Evolutionary conservation across 805 yeast species (phyloP), one percentile per base, ranked within the genome.

Genomic region (Candida alai): DNA sequence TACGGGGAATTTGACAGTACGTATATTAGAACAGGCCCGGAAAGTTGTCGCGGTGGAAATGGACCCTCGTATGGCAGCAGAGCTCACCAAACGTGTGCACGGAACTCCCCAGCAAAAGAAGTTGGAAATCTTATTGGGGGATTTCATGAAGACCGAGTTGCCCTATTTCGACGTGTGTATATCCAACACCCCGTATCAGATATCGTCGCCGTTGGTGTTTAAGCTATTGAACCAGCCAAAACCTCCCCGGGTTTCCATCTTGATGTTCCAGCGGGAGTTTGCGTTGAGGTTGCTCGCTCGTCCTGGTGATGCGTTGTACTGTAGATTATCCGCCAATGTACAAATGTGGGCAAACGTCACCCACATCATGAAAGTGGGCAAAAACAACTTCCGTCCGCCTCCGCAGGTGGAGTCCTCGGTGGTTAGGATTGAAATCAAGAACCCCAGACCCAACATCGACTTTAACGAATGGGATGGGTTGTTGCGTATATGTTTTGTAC

Each of bases 41-140:
- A 88, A 86, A 49, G 97, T 90, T n/a, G 75, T 86, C 30, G 98
- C 97, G 0, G 93, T 85, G 35, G 98, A 93, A 65, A 89, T 89
- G 87, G 98, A 93, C 64, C 98, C 98, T n/a, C 73, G 97, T 65
- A 93, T 93, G 98, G 98, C 97, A 2, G 97, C 97, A 0, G 98
- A 93, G 61, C 70, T 93, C 50, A 87, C 97, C 8, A 93, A 93
- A 59, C 81, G 98, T 68, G 97, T 93, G 11, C 96, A 87, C 52
- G 97, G 97, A 9, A 90, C 94, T n/a, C 89, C 96, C 1, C 82
- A 75, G 36, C 93, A 88, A 58, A 87, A 86, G 62, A 89, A 88
- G 56, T 69, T 93, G 36, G 97, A 93, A 43, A 87, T 93, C 39
- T 64, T 90, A 51, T 70, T 93, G 44, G 98, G 98, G 13, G 98